These are phyloP conservation scores for Volvox africanus DNA, from an alignment of 139 green algal genomes.

Conservation along the genomic window DNA sequence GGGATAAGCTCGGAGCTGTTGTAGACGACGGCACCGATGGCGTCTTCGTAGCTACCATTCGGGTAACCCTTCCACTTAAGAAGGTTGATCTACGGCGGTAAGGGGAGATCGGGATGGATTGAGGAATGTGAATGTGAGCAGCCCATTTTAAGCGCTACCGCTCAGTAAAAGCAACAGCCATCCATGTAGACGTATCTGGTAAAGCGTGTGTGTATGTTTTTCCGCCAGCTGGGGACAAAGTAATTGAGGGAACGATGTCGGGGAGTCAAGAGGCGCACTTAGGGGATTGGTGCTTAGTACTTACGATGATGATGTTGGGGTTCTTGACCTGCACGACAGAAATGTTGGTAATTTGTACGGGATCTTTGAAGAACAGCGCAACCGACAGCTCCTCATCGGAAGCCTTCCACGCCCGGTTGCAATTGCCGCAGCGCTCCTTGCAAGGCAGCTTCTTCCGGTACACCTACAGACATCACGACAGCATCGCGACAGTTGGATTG, in stretches of 20 bases:
- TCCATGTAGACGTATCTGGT: no score
- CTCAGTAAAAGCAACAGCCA: no score
- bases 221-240: no score
- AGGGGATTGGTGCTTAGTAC: neutral
- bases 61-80: neutral
- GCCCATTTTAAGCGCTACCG: no score
- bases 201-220: no score
- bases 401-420: neutral
- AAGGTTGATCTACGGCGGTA: neutral
- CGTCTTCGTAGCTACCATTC: neutral
- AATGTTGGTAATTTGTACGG: neutral
- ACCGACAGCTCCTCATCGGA: neutral
- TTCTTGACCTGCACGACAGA: neutral
- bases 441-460: neutral
- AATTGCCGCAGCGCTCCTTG: neutral
- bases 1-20: neutral
- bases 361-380: slow-evolving; percentile 32
- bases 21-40: neutral
- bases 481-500: no score
- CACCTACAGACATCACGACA: neutral
- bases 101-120: no score
- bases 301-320: neutral
- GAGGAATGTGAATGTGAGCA: no score
- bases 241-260: no score
- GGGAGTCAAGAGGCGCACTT: no score